Evolutionary conservation across 371 early-diverging fungal species (phyloP).

Genomic region (Thermomucor indicae-seudaticae): DNA sequence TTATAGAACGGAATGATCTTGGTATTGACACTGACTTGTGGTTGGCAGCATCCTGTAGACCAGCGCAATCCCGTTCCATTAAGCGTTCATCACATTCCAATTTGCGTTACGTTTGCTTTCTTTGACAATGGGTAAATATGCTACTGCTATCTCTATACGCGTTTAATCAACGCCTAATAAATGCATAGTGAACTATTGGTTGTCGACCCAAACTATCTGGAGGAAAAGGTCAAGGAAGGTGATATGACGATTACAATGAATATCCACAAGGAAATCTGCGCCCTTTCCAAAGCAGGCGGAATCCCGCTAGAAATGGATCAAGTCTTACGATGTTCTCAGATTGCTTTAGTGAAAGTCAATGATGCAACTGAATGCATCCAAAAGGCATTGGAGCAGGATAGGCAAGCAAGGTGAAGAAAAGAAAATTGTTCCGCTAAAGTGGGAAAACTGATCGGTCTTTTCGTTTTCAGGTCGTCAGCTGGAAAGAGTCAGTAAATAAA

Average conservation of each 20-base stretch:
- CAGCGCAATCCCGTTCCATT: conserved; percentile 91
- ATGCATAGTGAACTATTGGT: conserved; percentile 61
- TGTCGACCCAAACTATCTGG: conserved; percentile 82
- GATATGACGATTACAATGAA: conserved; percentile 88
- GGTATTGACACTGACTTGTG: neutral
- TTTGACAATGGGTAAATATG: conserved; percentile 76
- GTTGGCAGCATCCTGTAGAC: conserved; percentile 72
- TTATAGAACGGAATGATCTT: neutral
- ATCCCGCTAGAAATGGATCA: conserved; percentile 64
- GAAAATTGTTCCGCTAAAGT: no score
- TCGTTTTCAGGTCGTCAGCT: no score
- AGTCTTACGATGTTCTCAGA: conserved; percentile 70
- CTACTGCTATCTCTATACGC: neutral
- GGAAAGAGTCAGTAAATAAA: no score
- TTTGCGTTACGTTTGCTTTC: conserved; percentile 88
- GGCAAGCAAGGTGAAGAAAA: conserved; percentile 20
- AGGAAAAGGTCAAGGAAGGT: conserved; percentile 81
- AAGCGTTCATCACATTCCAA: conserved; percentile 91
- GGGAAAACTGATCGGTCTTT: no score
- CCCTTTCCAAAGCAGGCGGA: conserved; percentile 91
- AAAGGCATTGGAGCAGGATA: conserved; percentile 55
- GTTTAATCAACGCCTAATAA: neutral
- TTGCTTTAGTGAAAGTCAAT: conserved; percentile 71
- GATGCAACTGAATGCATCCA: conserved; percentile 72
- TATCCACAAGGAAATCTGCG: conserved; percentile 87